Conservation (phyloP, 2,329 filamentous ascomycete genomes). For the Beauveria sp. region DNA sequence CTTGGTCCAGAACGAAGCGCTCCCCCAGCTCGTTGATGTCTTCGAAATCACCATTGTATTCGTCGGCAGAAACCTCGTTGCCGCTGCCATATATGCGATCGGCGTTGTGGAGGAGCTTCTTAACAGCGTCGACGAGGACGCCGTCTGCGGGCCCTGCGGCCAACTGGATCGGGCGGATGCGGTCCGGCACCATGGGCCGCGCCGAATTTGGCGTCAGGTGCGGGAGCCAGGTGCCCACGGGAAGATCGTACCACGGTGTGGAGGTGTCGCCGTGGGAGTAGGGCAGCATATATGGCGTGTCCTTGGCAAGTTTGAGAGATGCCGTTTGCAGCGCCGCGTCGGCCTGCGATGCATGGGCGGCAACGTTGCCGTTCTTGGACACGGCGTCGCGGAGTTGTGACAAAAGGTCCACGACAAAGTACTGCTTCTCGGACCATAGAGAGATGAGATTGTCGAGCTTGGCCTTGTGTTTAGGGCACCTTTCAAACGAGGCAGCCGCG, state of each 20-base stretch:
- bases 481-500: slow-evolving; percentile 47
- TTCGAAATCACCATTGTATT: slow-evolving; percentile 21
- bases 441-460: slow-evolving; percentile 58
- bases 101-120: slow-evolving; percentile 60
- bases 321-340: slow-evolving; percentile 16
- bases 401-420: slow-evolving; percentile 49
- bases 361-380: slow-evolving; percentile 20
- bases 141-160: slow-evolving; percentile 60
- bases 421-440: slow-evolving; percentile 62
- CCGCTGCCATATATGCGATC: slow-evolving; percentile 57
- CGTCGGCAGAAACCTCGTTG: slow-evolving; percentile 15
- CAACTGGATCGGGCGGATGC: slow-evolving; percentile 66
- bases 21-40: slow-evolving; percentile 74
- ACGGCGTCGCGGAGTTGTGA: slow-evolving; percentile 53
- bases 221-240: slow-evolving; percentile 73
- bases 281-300: slow-evolving; percentile 63
- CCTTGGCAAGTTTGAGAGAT: slow-evolving; percentile 36
- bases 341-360: neutral
- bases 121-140: slow-evolving; percentile 59
- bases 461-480: slow-evolving; percentile 56
- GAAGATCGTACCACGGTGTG: slow-evolving; percentile 72
- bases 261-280: slow-evolving; percentile 67
- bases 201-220: slow-evolving; percentile 71
- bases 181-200: slow-evolving; percentile 61
- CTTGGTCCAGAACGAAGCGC: slow-evolving; percentile 53